Percentiles rank a stretch among this genome's conserved stretches.
phyloP scores from a whole-genome alignment of 352 stramenopile species.

The Pythium sukuiense region DNA sequence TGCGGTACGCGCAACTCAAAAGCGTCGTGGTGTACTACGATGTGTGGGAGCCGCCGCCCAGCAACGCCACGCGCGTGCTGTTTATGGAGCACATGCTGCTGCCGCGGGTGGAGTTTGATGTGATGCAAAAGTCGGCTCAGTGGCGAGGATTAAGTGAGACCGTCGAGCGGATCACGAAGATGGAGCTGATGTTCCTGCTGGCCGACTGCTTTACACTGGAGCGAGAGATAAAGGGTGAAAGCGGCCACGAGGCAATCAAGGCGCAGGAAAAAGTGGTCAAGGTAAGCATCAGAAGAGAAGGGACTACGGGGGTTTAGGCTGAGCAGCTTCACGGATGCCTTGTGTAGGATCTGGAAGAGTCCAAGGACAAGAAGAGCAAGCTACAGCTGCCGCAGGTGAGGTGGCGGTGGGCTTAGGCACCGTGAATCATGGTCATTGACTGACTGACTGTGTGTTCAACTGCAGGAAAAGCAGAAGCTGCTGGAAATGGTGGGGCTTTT shows the following conservation, averaged over 20 bases:
- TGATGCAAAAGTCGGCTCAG: slow-evolving; percentile 59
- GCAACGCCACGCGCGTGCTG: slow-evolving; percentile 60
- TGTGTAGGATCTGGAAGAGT: slow-evolving; percentile 17
- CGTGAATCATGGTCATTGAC: neutral
- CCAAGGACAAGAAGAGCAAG: slow-evolving; percentile 28
- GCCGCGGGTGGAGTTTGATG: slow-evolving; percentile 69
- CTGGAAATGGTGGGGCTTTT: slow-evolving; percentile 17
- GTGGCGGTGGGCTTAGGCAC: neutral
- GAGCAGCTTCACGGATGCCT: too few species aligned
- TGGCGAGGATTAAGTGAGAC: slow-evolving; percentile 63
- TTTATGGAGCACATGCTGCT: slow-evolving; percentile 89
- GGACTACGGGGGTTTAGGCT: neutral
- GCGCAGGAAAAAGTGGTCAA: slow-evolving; percentile 43
- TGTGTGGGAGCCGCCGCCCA: slow-evolving; percentile 85
- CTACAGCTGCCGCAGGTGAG: slow-evolving; percentile 21
- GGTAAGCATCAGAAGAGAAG: slow-evolving; percentile 27
- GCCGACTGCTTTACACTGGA: slow-evolving; percentile 88
- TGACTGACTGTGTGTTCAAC: neutral
- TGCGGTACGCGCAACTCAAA: slow-evolving; percentile 66
- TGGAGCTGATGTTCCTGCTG: slow-evolving; percentile 80
- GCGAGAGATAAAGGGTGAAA: slow-evolving; percentile 44
- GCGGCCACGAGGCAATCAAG: slow-evolving; percentile 46
- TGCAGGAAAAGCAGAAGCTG: slow-evolving; percentile 26
- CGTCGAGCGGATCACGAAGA: slow-evolving; percentile 82
- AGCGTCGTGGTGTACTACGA: slow-evolving; percentile 83